Conservation (phyloP, 371 early-diverging fungal species). For the Apophysomyces variabilis region DNA sequence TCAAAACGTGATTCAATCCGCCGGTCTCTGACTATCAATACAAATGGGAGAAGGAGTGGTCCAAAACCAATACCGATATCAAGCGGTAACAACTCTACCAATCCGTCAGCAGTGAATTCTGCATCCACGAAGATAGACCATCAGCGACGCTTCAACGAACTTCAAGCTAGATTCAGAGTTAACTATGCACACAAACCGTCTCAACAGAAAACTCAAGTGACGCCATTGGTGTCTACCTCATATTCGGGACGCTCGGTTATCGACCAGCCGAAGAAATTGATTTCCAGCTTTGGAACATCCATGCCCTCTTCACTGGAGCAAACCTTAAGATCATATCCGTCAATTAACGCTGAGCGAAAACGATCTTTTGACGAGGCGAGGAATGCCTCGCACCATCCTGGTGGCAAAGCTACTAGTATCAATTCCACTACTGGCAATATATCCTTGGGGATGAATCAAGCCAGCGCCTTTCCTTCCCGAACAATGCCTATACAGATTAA, state of each 20-base stretch:
- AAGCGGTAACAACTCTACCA: neutral
- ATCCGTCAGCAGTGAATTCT: neutral
- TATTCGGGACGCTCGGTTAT: neutral
- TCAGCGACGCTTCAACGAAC: conserved; percentile 33
- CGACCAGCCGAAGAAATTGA: neutral
- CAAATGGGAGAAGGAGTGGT: neutral
- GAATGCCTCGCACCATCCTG: conserved; percentile 1
- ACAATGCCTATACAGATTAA: conserved; percentile 38
- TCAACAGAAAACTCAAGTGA: neutral
- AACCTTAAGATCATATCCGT: neutral
- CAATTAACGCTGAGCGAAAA: conserved; percentile 2
- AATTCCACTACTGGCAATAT: neutral
- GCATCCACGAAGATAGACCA: conserved; percentile 27
- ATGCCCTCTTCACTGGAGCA: conserved; percentile 6
- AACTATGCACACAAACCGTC: conserved; percentile 35
- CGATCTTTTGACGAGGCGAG: conserved; percentile 13
- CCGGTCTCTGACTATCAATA: neutral
- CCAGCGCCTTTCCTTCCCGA: conserved; percentile 24
- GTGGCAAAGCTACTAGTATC: neutral
- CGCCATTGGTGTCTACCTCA: neutral
- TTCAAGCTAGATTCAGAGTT: conserved; percentile 37
- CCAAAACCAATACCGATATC: conserved; percentile 6
- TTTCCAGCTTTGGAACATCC: neutral
- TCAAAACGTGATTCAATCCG: neutral
- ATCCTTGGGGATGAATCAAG: conserved; percentile 1